Base-by-base conservation (phyloP, 805 yeast species). In the Spathaspora arborariae region DNA sequence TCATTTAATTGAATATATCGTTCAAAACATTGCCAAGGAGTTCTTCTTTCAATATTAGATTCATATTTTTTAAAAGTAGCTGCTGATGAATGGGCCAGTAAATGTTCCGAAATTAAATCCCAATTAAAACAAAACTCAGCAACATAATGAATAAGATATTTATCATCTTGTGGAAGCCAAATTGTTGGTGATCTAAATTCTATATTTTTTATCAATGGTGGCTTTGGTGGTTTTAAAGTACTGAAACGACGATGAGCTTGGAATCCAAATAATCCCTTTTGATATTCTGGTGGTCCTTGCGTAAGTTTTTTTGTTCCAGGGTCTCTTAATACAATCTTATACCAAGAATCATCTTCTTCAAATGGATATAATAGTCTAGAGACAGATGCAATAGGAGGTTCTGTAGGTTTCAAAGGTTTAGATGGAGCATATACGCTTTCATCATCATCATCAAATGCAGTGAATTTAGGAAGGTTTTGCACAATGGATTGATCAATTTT, bases 1-100 rank as follows among this genome's bases (percentile, higher is more conserved):
- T 92, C 97, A 56, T 88, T 89, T 53, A 94, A 74, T 67, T 92
- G 98, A 50, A 91, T 84, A 72, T 92, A 94, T 54, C 99, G 74
- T 65, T 94, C 99, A 69, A 94, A 94, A 63, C 98, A 92, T 63
- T 92, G 98, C 99, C 99, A 94, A 0, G 99, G 96, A 0, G 98
- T 94, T 58, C 99, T 78, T 58, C 97, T 79, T 64, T 94, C 98
- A 47, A 90, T 88, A 58, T 88, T 90, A 0, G 98, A 86, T 34
- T 82, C 79, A 62, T 88, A 90, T 11, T 84, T 79, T 45, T 61
- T 65, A 44, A 71, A 54, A 19, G 45, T 49, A 4, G 44, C 35
- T 52, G 81, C 75, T 0, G 88, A 79, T 2, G 89, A 79, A 43
- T 77, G 73, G 2, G 84, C 76, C 39, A 85, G 77, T 62, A 94